Base-by-base conservation (phyloP, 2,329 filamentous ascomycete species). In the Lojkania enalia region DNA sequence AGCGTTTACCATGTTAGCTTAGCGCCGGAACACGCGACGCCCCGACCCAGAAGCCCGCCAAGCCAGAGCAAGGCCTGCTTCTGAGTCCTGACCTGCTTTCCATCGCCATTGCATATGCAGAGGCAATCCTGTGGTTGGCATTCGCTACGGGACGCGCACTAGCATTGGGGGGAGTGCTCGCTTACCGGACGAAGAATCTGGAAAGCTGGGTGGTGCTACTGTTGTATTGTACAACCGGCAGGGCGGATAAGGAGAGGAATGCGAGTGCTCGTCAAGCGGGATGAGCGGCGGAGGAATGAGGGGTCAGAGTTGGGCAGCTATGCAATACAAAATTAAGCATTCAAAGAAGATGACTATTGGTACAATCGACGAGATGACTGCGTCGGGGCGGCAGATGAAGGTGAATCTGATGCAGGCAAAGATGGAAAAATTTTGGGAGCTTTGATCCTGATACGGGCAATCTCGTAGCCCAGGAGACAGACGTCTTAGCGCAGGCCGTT, bases 261-360 rank as follows among this genome's bases (percentile, higher is more conserved):
- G 36, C 13, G 37, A 37, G 31, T 44, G 49, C 44, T 42, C 49
- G 32, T 39, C 20, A 38, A 33, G n/a, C n/a, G 50, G 48, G 32
- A 29, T 37, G 29, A 39, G 35, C 48, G 46, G 30, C 44, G 25
- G 27, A 16, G 42, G 39, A 45, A 49, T 25, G 48, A 42, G 40
- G 48, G 55, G 43, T 52, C 51, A 73, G 38, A 44, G 56, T 54
- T 57, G 46, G 49, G 52, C 44, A 51, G 63, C 53, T 58, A 54
- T 61, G 55, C 58, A 60, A 58, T 49, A 51, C 56, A 59, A 50
- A 49, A n/a, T n/a, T n/a, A n/a, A n/a, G n/a, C n/a, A 55, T 55
- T 47, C 46, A 45, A 48, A 44, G 39, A 14, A 49, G 46, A 58
- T 30, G 46, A 43, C 38, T 67, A 61, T 6, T 61, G 42, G 46